Conservation (phyloP, 75 land plant genomes). For the Selaginella moellendorffii region DNA sequence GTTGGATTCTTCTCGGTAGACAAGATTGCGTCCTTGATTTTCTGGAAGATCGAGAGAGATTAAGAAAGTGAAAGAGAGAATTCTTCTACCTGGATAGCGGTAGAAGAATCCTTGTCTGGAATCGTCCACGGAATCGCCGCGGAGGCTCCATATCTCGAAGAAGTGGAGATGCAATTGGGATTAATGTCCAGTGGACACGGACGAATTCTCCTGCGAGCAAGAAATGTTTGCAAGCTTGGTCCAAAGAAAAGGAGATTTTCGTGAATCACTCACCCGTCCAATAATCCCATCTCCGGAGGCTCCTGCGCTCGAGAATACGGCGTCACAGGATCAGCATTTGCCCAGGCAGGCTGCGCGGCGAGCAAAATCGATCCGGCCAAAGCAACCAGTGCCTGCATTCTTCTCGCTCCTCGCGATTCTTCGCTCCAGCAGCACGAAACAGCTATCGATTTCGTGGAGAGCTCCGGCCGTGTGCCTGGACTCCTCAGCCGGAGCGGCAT, state of each 20-base stretch:
- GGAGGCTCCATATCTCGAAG: slow-evolving; percentile 47
- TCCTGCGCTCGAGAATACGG: neutral
- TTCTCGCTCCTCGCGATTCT: too few species aligned
- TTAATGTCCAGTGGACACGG: slow-evolving; percentile 56
- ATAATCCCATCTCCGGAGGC: neutral
- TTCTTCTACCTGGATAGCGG: neutral
- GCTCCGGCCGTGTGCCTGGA: too few species aligned
- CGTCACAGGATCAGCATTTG: neutral
- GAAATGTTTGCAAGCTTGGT: neutral
- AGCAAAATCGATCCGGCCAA: neutral
- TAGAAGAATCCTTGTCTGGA: slow-evolving; percentile 16
- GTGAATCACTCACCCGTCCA: neutral
- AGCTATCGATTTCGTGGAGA: too few species aligned
- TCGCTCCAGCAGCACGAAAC: too few species aligned
- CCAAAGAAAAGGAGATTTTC: neutral
- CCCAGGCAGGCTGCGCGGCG: neutral
- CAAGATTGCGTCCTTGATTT: slow-evolving; percentile 46
- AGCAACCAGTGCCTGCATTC: neutral
- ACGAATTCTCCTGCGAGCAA: slow-evolving; percentile 52
- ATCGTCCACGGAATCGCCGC: slow-evolving; percentile 65
- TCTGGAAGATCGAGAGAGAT: slow-evolving; percentile 21
- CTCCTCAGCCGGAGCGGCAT: too few species aligned
- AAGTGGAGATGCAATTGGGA: slow-evolving; percentile 77
- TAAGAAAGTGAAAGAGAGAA: neutral
- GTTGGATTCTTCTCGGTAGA: slow-evolving; percentile 62